Evolutionary conservation across 768 basidiomycete species (phyloP).

Genomic region (Dentipellis sp.): DNA sequence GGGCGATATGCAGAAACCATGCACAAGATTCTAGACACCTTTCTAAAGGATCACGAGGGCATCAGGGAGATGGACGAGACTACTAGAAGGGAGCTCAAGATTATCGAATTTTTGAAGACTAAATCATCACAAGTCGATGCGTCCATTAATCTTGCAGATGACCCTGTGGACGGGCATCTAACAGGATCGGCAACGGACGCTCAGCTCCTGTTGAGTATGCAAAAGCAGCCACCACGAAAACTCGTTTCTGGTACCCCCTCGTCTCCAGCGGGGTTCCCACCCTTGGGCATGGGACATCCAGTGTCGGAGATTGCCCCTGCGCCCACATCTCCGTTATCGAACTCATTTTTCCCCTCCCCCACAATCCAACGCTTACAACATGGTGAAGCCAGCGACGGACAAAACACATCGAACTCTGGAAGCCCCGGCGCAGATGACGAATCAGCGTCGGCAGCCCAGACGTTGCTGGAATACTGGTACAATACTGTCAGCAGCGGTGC

Average conservation of each 20-base stretch:
- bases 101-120: slow-evolving; percentile 71
- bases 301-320: slow-evolving; percentile 1
- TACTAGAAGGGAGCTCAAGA: slow-evolving; percentile 73
- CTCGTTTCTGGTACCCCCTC: background rate
- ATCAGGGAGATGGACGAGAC: slow-evolving; percentile 70
- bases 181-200: slow-evolving; percentile 1
- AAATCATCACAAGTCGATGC: slow-evolving; percentile 45
- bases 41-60: slow-evolving; percentile 57
- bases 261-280: background rate
- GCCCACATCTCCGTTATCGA: slow-evolving; percentile 23
- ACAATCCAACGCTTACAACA: slow-evolving; percentile 54
- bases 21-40: slow-evolving; percentile 73
- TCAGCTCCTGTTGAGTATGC: slow-evolving; percentile 5
- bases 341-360: slow-evolving; percentile 35
- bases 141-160: slow-evolving; percentile 7
- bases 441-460: slow-evolving; percentile 56
- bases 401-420: slow-evolving; percentile 55
- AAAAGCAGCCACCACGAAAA: slow-evolving; percentile 19
- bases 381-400: slow-evolving; percentile 32
- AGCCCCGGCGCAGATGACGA: slow-evolving; percentile 65
- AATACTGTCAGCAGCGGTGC: slow-evolving; percentile 65
- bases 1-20: slow-evolving; percentile 61
- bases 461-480: slow-evolving; percentile 77
- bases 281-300: slow-evolving; percentile 10
- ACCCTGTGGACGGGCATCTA: slow-evolving; percentile 1